Conservation (phyloP, 352 stramenopile genomes). For the Aphanomyces invadans region DNA sequence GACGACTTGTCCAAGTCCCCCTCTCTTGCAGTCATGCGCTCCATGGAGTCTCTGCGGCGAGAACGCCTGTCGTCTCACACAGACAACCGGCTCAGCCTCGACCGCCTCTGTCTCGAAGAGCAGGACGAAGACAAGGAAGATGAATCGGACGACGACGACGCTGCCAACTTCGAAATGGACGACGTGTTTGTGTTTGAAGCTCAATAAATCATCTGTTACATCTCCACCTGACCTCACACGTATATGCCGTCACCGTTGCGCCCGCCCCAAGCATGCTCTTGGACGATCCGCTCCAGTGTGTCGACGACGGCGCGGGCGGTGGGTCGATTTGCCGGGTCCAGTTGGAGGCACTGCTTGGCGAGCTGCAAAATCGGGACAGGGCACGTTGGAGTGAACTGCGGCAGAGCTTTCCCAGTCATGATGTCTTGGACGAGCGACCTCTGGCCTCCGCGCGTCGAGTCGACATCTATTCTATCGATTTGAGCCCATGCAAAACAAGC, state of each 20-base stretch:
- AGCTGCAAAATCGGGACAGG: background rate
- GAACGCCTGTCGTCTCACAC: background rate
- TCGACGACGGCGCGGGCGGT: constrained; percentile 5
- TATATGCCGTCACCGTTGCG: constrained; percentile 11
- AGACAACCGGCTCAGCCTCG: constrained; percentile 7
- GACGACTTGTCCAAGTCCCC: constrained; percentile 21
- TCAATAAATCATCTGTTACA: constrained; percentile 7
- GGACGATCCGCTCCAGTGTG: constrained; percentile 5
- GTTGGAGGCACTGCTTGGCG: constrained; percentile 16
- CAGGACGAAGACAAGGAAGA: constrained; percentile 19
- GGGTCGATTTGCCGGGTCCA: constrained; percentile 22
- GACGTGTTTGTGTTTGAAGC: constrained; percentile 24
- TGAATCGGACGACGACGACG: constrained; percentile 6
- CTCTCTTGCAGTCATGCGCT: constrained; percentile 18
- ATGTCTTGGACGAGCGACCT: constrained; percentile 22
- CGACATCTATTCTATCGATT: no score
- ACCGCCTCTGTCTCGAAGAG: constrained; percentile 13
- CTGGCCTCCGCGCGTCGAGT: no score
- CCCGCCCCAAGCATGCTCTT: background rate
- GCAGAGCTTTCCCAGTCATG: constrained; percentile 17
- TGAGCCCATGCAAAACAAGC: no score
- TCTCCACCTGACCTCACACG: background rate
- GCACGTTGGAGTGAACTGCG: constrained; percentile 1
- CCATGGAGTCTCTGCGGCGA: constrained; percentile 5
- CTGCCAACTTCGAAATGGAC: constrained; percentile 2